Evolutionary conservation across 768 basidiomycete genomes (phyloP).

Genomic region (Tylopilus rubrobrunneus): DNA sequence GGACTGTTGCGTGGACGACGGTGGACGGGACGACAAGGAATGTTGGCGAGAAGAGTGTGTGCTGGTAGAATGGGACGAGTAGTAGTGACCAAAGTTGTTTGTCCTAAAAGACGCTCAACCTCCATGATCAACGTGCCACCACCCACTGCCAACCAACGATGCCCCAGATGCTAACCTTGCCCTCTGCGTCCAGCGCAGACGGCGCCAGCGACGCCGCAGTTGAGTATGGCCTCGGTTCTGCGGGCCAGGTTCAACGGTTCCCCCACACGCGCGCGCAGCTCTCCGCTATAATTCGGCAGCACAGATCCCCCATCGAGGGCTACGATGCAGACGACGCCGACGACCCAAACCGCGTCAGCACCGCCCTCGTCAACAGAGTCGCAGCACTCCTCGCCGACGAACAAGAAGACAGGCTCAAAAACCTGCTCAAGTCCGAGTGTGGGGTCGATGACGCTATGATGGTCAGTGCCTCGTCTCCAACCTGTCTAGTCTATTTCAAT

Average conservation of each 20-base stretch:
- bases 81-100: background rate
- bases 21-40: constrained; percentile 36
- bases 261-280: constrained; percentile 84
- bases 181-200: constrained; percentile 11
- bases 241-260: constrained; percentile 43
- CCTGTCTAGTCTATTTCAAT: constrained; percentile 16
- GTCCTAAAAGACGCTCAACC: constrained; percentile 16
- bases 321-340: constrained; percentile 59
- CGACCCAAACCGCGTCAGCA: constrained; percentile 51
- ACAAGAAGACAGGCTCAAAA: constrained; percentile 83
- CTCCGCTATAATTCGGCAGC: constrained; percentile 65
- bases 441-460: constrained; percentile 64
- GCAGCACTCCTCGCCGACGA: constrained; percentile 73
- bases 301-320: constrained; percentile 52
- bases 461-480: constrained; percentile 39
- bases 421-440: constrained; percentile 64
- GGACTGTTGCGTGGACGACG: constrained; percentile 62
- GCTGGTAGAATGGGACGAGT: constrained; percentile 73
- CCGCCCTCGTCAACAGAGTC: constrained; percentile 64
- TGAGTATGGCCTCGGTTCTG: constrained; percentile 15
- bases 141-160: constrained; percentile 18
- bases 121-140: constrained; percentile 22
- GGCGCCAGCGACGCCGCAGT: constrained; percentile 16
- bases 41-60: constrained; percentile 76
- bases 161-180: constrained; percentile 24